Base-by-base conservation (phyloP, 139 green algal genomes). In the Chlorella sp. region DNA sequence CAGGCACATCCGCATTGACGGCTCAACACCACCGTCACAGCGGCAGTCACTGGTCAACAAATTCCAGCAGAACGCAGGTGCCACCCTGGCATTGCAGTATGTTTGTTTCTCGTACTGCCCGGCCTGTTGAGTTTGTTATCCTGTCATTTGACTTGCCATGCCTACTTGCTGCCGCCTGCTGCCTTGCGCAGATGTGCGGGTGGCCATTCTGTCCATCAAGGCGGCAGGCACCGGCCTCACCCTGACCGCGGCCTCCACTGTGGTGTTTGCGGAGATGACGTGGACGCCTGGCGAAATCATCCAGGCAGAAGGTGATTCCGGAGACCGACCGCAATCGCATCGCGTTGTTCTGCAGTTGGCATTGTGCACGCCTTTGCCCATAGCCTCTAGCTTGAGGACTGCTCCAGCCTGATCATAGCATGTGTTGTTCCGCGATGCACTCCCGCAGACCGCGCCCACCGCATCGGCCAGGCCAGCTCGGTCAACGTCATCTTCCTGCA, bases 191-290 rank as follows among this genome's bases (percentile, higher is more conserved):
- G 74, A 44, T n/a, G 83, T 98, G 3, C 76, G 89, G 0, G 94
- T 98, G 7, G 96, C 96, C 14, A 88, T 99, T 48, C 93, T 99
- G 43, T 96, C 92, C 79, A 93, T 99, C 75, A 98, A 90, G 34
- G 96, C 96, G 2, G 96, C 94, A 16, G 96, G 94, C 30, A 91
- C 95, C 56, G 97, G 97, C 6, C 88, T 99, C 38, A 96, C 98
- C 85, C 97, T 99, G 76, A 94, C 83, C n/a, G 82, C 93, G 1
- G 97, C 97, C 9, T 88, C 77, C 38, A 92, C 86, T 3, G 97
- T 99, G 28, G 95, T 99, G 43, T 99, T 99, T 94, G 96, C 85
- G 3, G 90, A 93, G 68, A 85, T 94, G 90, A 90, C 86, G 8
- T 83, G 87, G 65, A 87, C 89, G 30, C 84, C 90, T 14, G 88